A percentile compares a stretch with the other conserved stretches of the same genome.
These are phyloP conservation scores for Verticillium nubilum DNA, from an alignment of 2,329 filamentous ascomycete genomes.

Conservation along the genomic window DNA sequence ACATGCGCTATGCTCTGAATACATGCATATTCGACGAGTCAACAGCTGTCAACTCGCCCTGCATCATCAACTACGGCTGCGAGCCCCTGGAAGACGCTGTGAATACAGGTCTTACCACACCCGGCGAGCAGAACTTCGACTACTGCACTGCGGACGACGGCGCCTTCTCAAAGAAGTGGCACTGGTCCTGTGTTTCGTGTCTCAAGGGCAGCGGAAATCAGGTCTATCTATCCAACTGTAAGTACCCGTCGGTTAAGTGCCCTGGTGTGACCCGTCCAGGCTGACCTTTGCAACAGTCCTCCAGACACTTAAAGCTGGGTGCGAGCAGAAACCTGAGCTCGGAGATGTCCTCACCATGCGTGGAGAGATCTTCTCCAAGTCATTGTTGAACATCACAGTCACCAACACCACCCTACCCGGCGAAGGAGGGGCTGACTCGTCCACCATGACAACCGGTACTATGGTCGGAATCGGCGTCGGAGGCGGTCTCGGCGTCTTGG, in stretches of 20 bases:
- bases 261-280: not conserved
- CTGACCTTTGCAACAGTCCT: constrained; percentile 31
- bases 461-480: constrained; percentile 49
- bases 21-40: constrained; percentile 36
- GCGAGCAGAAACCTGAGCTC: constrained; percentile 33
- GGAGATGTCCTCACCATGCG: constrained; percentile 32
- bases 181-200: constrained; percentile 35
- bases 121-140: constrained; percentile 21
- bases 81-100: constrained; percentile 31
- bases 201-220: constrained; percentile 33
- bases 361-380: constrained; percentile 33
- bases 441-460: constrained; percentile 38
- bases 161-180: constrained; percentile 21
- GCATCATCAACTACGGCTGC: constrained; percentile 36
- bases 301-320: constrained; percentile 40
- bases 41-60: constrained; percentile 31
- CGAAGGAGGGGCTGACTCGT: constrained; percentile 18
- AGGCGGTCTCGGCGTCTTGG: constrained; percentile 34
- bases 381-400: constrained; percentile 33
- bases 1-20: constrained; percentile 41
- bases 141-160: constrained; percentile 36
- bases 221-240: constrained; percentile 44
- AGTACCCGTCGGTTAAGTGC: constrained; percentile 12
- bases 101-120: constrained; percentile 22
- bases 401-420: constrained; percentile 17